Evolutionary conservation across 2,329 filamentous ascomycete species (phyloP), one percentile per base, ranked within the genome.

Genomic region (Beauveria pseudobassiana): DNA sequence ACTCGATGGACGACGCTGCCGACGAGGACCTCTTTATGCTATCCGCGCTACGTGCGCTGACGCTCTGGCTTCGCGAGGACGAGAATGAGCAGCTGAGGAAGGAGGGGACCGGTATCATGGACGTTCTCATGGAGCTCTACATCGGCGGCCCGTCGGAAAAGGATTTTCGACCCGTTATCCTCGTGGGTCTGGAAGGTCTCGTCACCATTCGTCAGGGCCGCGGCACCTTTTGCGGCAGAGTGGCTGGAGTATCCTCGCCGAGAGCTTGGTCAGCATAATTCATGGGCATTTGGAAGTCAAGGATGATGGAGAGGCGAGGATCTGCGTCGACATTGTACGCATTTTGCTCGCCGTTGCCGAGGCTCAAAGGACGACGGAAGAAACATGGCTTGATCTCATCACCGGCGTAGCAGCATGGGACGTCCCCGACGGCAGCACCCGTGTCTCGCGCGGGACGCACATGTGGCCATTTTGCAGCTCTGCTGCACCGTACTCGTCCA

Each of bases 41-140:
- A 2, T 81, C 86, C 3, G 80, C 82, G 0, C 72, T 88, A 24
- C 75, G 84, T 50, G 75, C 82, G 0, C 68, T 89, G 34, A 80
- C 85, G 1, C 77, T 89, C 20, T 90, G 87, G 87, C 74, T 89
- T n/a, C 77, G 84, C 8, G 87, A 90, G 64, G 87, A 90, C 62
- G 86, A 89, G 46, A 85, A 84, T 46, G 81, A 85, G 16, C 72
- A 75, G 8, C 68, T 89, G 45, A 75, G 85, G 12, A 79, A 76
- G 54, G 82, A 87, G 67, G 81, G 80, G 12, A 78, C 80, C 0
- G 85, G 84, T 0, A 71, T 89, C 55, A 80, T 79, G 63, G 87
- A 89, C 65, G 81, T 89, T 77, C 76, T 89, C 38, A 69, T 87
- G 58, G 84, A 87, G 14, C 74, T 89, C 0, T 52, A 43, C 48